phyloP scores from a whole-genome alignment of 2,329 filamentous ascomycete species.

The Raffaelea ambrosiae region DNA sequence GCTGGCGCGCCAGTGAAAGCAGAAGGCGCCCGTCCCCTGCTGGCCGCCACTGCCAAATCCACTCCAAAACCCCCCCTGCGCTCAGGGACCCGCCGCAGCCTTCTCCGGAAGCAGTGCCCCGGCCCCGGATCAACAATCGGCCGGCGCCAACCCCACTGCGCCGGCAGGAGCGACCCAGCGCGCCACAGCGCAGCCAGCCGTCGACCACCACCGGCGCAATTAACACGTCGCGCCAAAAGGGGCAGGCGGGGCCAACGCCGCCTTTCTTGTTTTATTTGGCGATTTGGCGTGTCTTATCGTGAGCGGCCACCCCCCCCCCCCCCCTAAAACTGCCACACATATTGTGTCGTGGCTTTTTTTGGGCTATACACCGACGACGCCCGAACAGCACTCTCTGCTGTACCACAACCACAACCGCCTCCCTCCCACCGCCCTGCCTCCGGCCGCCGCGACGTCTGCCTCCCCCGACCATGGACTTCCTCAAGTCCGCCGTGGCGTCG shows the following conservation, averaged over 20 bases:
- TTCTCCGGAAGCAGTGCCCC: neutral
- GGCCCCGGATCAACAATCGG: neutral
- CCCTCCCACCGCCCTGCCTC: neutral
- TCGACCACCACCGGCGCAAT: neutral
- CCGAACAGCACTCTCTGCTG: too few species aligned
- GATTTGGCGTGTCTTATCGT: too few species aligned
- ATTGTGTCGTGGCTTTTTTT: too few species aligned
- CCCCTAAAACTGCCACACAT: too few species aligned
- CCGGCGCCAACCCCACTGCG: neutral
- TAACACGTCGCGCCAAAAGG: conserved; percentile 10
- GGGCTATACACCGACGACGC: too few species aligned
- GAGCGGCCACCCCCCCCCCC: neutral
- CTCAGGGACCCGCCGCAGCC: neutral
- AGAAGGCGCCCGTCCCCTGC: neutral
- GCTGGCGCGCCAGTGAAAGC: too few species aligned
- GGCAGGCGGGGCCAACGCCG: conserved; percentile 8
- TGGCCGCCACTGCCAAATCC: neutral
- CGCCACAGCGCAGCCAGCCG: too few species aligned
- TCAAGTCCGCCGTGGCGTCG: conserved; percentile 95
- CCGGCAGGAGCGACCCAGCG: too few species aligned
- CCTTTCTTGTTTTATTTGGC: too few species aligned
- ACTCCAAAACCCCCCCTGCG: neutral
- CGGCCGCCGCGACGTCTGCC: neutral
- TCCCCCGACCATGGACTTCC: conserved; percentile 68
- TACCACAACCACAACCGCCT: neutral